Evolutionary conservation across 257 asterid genomes (phyloP).

Genomic region (Coffea canephora): DNA sequence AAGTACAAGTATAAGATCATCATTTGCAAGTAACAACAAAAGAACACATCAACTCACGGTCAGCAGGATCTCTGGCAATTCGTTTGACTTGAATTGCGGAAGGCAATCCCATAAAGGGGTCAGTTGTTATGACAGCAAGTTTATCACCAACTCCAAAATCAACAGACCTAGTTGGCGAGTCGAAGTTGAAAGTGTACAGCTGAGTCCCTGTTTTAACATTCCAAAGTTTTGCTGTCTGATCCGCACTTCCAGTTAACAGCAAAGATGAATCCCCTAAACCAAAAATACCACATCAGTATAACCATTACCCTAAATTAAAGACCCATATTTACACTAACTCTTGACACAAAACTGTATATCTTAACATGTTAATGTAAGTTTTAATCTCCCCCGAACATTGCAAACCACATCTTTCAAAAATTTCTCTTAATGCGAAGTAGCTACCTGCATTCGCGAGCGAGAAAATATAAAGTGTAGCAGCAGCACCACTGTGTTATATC

Average conservation of each 20-base stretch:
- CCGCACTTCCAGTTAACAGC: constrained; percentile 92
- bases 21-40: background rate
- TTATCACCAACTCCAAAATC: constrained; percentile 78
- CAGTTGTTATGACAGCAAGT: constrained; percentile 81
- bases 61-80: constrained; percentile 53
- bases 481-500: too few species aligned
- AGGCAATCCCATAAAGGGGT: constrained; percentile 75
- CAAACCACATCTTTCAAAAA: background rate
- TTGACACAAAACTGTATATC: too few species aligned
- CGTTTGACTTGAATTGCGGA: constrained; percentile 82
- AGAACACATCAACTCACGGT: constrained; percentile 51
- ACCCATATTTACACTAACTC: too few species aligned
- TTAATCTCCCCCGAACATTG: too few species aligned
- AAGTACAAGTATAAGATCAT: background rate
- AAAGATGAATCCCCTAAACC: constrained; percentile 68
- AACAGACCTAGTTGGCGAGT: constrained; percentile 79
- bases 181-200: constrained; percentile 64
- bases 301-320: background rate
- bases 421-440: background rate
- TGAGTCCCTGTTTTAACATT: constrained; percentile 62
- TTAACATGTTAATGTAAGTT: too few species aligned
- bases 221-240: constrained; percentile 91
- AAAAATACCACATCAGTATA: background rate
- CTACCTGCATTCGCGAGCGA: background rate
- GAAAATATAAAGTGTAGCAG: background rate